Evolutionary conservation across 2,329 filamentous ascomycete genomes (phyloP).

Genomic region (Myriosclerotinia scirpicola): DNA sequence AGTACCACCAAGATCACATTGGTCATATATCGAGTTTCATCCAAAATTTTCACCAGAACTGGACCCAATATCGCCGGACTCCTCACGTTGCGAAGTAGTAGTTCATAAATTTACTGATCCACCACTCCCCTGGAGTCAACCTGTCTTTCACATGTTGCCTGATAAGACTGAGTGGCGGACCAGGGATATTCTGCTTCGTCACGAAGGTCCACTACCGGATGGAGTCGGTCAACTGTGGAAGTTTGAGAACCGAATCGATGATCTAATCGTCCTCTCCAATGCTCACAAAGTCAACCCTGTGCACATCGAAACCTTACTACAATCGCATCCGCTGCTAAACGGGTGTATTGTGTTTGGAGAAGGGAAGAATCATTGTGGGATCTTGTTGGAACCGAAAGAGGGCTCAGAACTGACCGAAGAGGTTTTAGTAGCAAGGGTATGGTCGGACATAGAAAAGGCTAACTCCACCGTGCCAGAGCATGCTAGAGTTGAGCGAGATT

Average conservation of each 20-base stretch:
- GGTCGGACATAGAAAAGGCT: constrained; percentile 27
- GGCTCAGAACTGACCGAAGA: constrained; percentile 4
- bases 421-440: constrained; percentile 25
- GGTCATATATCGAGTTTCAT: constrained; percentile 41
- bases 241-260: constrained; percentile 39
- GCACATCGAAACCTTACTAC: constrained; percentile 43
- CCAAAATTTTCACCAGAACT: constrained; percentile 31
- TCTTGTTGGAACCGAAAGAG: constrained; percentile 28
- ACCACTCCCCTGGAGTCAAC: constrained; percentile 29
- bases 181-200: constrained; percentile 43
- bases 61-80: constrained; percentile 20
- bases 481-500: constrained; percentile 26
- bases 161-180: constrained; percentile 46
- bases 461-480: constrained; percentile 29
- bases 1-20: constrained; percentile 37
- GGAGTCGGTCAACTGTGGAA: constrained; percentile 40
- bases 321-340: constrained; percentile 39
- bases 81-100: constrained; percentile 6
- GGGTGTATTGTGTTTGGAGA: constrained; percentile 43
- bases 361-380: constrained; percentile 29
- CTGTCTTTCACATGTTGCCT: constrained; percentile 47
- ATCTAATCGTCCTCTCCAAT: constrained; percentile 48
- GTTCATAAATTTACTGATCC: neutral
- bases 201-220: constrained; percentile 25
- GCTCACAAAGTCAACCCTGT: constrained; percentile 49